Base-by-base conservation (phyloP, 2,329 filamentous ascomycete species). In the Orbilia ellipsospora region DNA sequence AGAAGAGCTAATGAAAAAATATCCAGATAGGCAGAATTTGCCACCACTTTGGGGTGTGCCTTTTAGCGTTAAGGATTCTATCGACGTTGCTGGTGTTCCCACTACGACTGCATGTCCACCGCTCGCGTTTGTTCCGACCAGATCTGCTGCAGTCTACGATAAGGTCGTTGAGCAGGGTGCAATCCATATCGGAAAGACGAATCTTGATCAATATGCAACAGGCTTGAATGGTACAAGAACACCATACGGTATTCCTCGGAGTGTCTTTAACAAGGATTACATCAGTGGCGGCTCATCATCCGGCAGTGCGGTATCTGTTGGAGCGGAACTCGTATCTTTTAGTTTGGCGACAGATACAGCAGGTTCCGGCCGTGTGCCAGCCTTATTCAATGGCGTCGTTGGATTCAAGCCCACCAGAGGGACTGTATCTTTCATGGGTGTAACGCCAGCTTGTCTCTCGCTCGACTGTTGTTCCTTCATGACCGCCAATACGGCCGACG, bases 171-270 rank as follows among this genome's bases (percentile, higher is more conserved):
- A 80, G 2, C 81, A 83, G 31, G 84, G 84, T 7, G 84, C 82
- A 1, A 79, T 85, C 1, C 83, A 84, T 62, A 81, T 85, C 8
- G 84, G 84, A 63, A 79, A 79, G 61, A 83, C 83, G 12, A 87
- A 86, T 78, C 83, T 90, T 64, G 88, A 90, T 79, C 88, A 90
- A 80, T 83, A 90, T 2, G 88, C 88, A 1, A 89, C 88, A 0
- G 88, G 88, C 0, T 83, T 90, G 1, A 86, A 85, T 12, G 88
- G 88, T 15, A 87, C 85, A 55, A 84, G 87, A 26, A 88, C 86
- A 1, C 86, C 87, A 0, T 88, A 86, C 75, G 88, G 88, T 1
- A 85, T 84, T 18, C 85, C 87, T 0, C 83, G 85, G 20, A 88
- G 86, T 65, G 82, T 87, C 0, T 88, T 83, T 79, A 81, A 84